Base-by-base conservation (phyloP, 2,329 filamentous ascomycete genomes). In the Sarocladiaceae sp. region DNA sequence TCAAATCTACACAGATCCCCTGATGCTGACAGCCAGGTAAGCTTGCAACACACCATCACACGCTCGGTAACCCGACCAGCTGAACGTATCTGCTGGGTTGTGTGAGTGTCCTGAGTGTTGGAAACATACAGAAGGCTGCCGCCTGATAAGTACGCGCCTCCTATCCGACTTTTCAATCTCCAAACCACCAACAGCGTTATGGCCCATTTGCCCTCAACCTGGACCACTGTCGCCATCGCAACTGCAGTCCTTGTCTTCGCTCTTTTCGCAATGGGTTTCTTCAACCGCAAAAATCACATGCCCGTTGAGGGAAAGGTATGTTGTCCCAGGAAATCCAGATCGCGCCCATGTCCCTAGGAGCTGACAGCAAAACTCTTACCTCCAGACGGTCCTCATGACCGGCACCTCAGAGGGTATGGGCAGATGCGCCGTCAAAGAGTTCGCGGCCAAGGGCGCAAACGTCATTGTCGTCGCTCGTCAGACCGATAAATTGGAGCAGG, bases 381-480 rank as follows among this genome's bases (percentile, higher is more conserved):
- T 33, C 10, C 41, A 95, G 89, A 95, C 90, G 2, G 74, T 94
- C 43, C 72, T 97, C 45, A 72, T 98, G 43, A 98, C 93, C 1
- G 93, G 93, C 37, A 89, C 83, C 24, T 96, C 93, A 0, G 87
- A 96, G 59, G 93, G 93, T 47, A 88, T 96, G 84, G 93, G 93
- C 48, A 80, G 82, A 53, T 80, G 80, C 43, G 78, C 83, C 16
- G 89, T 83, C 4, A 74, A 79, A 43, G 74, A 89, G 52, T 78
- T 98, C 34, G 77, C 91, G 3, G 70, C 76, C 41, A 90, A 89
- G 62, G 93, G 93, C 37, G 91, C 93, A 48, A 88, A 89, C 62
- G 62, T 98, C 45, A 79, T 95, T 50, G 81, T 97, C 51, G 83
- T 96, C 42, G 83, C 91, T 12, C 85, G 93, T 45, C 87, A 83